These are phyloP conservation scores for Podaxis carcinomalis DNA, from an alignment of 768 basidiomycete species.

Conservation along the genomic window DNA sequence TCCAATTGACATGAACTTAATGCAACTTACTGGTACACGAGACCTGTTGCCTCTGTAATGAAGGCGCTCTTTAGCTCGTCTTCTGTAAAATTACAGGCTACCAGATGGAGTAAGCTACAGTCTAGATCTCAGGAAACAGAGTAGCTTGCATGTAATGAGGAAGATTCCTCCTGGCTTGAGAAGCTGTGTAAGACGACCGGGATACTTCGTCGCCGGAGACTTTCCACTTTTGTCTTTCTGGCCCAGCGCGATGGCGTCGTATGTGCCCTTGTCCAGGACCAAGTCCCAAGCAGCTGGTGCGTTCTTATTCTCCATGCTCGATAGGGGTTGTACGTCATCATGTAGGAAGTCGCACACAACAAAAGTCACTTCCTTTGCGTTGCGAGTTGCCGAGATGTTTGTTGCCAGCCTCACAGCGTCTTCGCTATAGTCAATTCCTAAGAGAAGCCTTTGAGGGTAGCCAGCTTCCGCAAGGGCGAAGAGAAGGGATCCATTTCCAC, in stretches of 20 bases:
- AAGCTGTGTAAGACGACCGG: conserved; percentile 46
- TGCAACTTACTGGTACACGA: conserved; percentile 60
- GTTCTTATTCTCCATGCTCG: conserved; percentile 16
- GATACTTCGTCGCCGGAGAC: conserved; percentile 57
- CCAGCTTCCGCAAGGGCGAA: conserved; percentile 68
- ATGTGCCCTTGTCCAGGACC: conserved; percentile 84
- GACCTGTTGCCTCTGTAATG: conserved; percentile 36
- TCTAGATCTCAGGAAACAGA: too few species aligned
- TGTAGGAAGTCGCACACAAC: conserved; percentile 60
- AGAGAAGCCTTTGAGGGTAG: conserved; percentile 47
- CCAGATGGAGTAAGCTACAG: neutral
- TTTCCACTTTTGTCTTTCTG: conserved; percentile 50
- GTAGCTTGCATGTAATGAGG: conserved; percentile 70
- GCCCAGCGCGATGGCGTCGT: conserved; percentile 77
- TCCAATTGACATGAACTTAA: neutral
- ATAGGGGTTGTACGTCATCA: conserved; percentile 38
- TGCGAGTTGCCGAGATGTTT: conserved; percentile 46
- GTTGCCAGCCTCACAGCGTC: conserved; percentile 64
- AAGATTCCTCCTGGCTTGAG: conserved; percentile 68
- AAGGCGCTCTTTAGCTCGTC: conserved; percentile 63
- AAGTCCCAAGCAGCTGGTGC: conserved; percentile 57
- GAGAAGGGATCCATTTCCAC: conserved; percentile 75
- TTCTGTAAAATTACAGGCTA: conserved; percentile 85
- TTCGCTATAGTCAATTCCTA: conserved; percentile 75
- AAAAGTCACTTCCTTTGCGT: conserved; percentile 47